Base-by-base conservation (phyloP, 306 rosid species). In the Gastrolobium villosum region DNA sequence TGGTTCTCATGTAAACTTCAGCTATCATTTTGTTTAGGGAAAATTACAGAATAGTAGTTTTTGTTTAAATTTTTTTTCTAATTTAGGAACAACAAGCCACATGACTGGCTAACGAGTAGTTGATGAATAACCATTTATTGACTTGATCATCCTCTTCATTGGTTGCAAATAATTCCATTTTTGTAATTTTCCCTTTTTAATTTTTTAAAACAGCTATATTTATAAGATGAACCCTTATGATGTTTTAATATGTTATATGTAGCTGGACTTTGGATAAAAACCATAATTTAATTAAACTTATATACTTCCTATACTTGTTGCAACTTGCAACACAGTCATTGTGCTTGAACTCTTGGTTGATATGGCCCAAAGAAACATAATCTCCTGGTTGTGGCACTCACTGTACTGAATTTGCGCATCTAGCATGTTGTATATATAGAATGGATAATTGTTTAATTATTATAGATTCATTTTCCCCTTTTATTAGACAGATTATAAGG, bases 1-100 rank as follows among this genome's bases (percentile, higher is more conserved):
- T 52, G 44, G 44, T 40, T 63, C 7, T 30, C 50, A 4, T 37
- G 34, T 20, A 5, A n/a, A 5, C 49, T 52, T 14, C 15, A 30
- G 3, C 13, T 53, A 1, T 66, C 48, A 40, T 53, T 50, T 37
- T 65, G 11, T 50, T 65, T 53, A 30, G 1, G 8, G 9, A 11
- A 64, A 49, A 20, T 15, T 63, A 49, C 5, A 10, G 30, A 55
- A 5, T 5, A 4, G 15, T 20, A 8, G 7, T 36, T 62, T 37
- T 52, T 70, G 63, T 65, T 10, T 31, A 49, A 54, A 71, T 2
- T 48, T n/a, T n/a, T n/a, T n/a, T n/a, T 48, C 59, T 34, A 32
- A 6, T 35, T 48, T 35, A 32, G n/a, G 10, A 14, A 70, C 35
- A 49, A n/a, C 56, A 2, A 50, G 26, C 15, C 20, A 14, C 31